Evolutionary conservation across 306 rosid species (phyloP).

Genomic region (Canavalia gladiata): DNA sequence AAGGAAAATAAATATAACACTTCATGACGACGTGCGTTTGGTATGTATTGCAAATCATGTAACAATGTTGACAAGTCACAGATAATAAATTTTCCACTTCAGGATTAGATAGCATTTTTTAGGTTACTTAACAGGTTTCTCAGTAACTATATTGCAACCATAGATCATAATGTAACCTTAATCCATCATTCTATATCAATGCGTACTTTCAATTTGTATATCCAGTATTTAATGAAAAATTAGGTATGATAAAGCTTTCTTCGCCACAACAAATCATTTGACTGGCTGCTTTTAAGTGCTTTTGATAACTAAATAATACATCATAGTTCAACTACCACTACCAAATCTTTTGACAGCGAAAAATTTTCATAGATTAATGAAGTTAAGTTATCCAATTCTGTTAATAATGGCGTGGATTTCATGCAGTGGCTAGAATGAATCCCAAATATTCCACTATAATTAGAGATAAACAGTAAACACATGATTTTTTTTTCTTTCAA

Average conservation of each 20-base stretch:
- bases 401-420: too few relatives aligned
- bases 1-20: too few relatives aligned
- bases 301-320: background rate
- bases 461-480: background rate
- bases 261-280: background rate
- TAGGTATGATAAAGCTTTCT: constrained; percentile 23
- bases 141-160: too few relatives aligned
- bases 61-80: too few relatives aligned
- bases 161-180: too few relatives aligned
- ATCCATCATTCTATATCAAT: too few relatives aligned
- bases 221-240: background rate
- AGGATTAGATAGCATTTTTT: too few relatives aligned
- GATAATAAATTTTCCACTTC: too few relatives aligned
- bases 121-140: too few relatives aligned
- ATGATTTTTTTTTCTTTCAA: background rate
- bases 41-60: too few relatives aligned
- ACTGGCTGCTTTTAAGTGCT: background rate
- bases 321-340: background rate
- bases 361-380: background rate
- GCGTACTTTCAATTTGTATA: too few relatives aligned
- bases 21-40: too few relatives aligned
- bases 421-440: background rate
- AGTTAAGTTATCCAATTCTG: background rate
- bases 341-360: constrained; percentile 10
- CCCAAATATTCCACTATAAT: background rate